Evolutionary conservation across 768 basidiomycete genomes (phyloP).

Genomic region (Rickenella mellea): DNA sequence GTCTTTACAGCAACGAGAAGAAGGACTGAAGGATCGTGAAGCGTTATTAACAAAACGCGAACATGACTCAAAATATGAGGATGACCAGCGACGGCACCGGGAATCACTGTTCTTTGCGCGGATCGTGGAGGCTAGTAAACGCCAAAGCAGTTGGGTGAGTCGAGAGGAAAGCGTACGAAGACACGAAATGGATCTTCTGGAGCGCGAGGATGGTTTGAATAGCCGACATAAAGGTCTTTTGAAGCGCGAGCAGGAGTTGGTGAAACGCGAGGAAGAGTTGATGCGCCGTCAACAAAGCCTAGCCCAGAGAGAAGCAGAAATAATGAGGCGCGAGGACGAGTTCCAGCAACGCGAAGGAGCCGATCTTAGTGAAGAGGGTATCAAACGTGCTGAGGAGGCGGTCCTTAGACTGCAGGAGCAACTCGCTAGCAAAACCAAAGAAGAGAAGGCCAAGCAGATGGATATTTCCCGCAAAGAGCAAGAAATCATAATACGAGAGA

Average conservation of each 20-base stretch:
- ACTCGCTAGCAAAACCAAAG: no score
- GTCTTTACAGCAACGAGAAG: constrained; percentile 4
- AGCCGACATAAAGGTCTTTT: no score
- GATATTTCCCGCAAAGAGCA: not conserved
- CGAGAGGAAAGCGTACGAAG: no score
- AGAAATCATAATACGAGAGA: constrained; percentile 4
- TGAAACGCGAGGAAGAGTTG: constrained; percentile 15
- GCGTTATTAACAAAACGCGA: constrained; percentile 5
- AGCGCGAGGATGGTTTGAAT: constrained; percentile 20
- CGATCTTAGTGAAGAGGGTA: constrained; percentile 13
- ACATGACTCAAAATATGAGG: constrained; percentile 10
- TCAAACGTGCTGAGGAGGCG: no score
- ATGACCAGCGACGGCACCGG: constrained; percentile 12
- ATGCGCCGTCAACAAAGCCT: constrained; percentile 13
- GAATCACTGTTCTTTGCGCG: constrained; percentile 10
- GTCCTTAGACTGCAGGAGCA: no score
- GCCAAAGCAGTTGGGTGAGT: constrained; percentile 23
- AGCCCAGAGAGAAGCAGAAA: constrained; percentile 11
- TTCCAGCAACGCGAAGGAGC: constrained; percentile 8
- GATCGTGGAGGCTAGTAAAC: constrained; percentile 8
- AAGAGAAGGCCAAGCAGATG: no score
- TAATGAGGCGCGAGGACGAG: constrained; percentile 19
- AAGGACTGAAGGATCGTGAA: constrained; percentile 1
- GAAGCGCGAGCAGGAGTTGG: no score
- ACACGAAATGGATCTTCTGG: constrained; percentile 17